These are phyloP conservation scores for Alopecurus myosuroides DNA, from an alignment of 176 grass and related monocot species.

Conservation along the genomic window DNA sequence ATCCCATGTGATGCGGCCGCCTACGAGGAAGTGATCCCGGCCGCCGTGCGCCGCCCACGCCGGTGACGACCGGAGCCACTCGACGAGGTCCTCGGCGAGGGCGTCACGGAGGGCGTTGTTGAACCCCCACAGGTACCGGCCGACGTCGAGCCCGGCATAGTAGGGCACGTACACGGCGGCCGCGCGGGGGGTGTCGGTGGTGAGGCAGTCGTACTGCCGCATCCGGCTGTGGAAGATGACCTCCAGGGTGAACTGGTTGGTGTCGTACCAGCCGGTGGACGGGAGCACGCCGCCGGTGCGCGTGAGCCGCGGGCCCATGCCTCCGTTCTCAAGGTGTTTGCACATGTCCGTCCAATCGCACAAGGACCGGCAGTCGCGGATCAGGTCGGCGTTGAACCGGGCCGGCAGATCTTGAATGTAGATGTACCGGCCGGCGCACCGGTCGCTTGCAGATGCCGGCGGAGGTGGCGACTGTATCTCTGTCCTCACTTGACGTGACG, in stretches of 20 bases:
- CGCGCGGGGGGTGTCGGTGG: conserved; percentile 34
- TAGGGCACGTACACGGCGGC: conserved; percentile 61
- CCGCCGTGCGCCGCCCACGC: conserved; percentile 40
- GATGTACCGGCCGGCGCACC: conserved; percentile 54
- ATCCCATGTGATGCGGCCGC: conserved; percentile 64
- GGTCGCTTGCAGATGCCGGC: neutral
- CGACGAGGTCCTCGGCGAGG: conserved; percentile 26
- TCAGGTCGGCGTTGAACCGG: conserved; percentile 44
- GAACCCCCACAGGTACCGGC: conserved; percentile 50
- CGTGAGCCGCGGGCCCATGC: conserved; percentile 41
- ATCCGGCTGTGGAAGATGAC: conserved; percentile 73
- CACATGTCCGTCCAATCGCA: conserved; percentile 55
- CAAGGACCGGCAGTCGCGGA: conserved; percentile 45
- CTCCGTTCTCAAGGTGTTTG: conserved; percentile 33
- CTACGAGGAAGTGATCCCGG: conserved; percentile 61
- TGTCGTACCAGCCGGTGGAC: conserved; percentile 56
- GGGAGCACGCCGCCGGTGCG: conserved; percentile 42
- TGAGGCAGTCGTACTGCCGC: conserved; percentile 61
- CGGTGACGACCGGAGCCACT: conserved; percentile 22
- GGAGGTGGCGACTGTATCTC: neutral
- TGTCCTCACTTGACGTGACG: neutral
- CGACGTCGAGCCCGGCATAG: conserved; percentile 61
- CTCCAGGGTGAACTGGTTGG: conserved; percentile 65
- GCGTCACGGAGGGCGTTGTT: conserved; percentile 36
- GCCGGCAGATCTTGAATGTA: conserved; percentile 47